A percentile compares a stretch with the other conserved stretches of the same genome.
Evolutionary conservation across 2,329 filamentous ascomycete species (phyloP).

Genomic region (Aspergillus floridensis): DNA sequence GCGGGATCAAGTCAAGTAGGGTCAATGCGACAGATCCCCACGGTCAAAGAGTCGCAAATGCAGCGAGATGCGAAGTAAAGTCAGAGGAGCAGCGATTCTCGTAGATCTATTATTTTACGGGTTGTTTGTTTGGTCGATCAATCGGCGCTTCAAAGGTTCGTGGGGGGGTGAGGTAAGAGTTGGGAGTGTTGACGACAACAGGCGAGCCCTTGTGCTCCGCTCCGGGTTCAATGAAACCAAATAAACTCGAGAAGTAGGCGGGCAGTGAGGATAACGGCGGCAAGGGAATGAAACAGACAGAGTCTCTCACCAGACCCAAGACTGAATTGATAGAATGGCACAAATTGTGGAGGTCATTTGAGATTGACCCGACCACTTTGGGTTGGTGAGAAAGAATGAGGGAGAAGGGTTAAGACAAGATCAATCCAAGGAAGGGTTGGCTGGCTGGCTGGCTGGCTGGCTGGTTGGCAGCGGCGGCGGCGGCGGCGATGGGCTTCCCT

Average conservation of each 20-base stretch:
- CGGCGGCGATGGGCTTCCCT: background rate
- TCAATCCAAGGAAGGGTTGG: conserved; percentile 17
- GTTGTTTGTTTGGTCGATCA: conserved; percentile 5
- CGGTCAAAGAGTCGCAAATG: conserved; percentile 15
- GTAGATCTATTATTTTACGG: conserved; percentile 1
- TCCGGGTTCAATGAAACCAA: conserved; percentile 22
- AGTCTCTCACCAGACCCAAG: conserved; percentile 23
- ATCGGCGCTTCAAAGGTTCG: conserved; percentile 18
- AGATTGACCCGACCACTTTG: conserved; percentile 21
- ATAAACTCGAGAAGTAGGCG: conserved; percentile 13
- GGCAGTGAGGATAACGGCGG: conserved; percentile 10
- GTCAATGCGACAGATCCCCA: conserved; percentile 23
- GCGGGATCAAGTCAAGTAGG: conserved; percentile 10
- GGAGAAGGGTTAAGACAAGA: conserved; percentile 8
- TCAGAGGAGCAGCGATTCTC: background rate
- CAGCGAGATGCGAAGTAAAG: conserved; percentile 9
- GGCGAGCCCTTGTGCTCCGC: conserved; percentile 17
- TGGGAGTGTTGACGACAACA: conserved; percentile 24
- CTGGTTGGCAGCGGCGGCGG: conserved; percentile 2
- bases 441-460: background rate
- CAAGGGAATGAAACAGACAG: background rate
- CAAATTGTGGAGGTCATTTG: conserved; percentile 23
- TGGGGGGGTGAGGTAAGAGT: conserved; percentile 23
- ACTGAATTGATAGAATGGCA: conserved; percentile 14
- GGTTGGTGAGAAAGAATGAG: conserved; percentile 20